phyloP scores from a whole-genome alignment of 2,329 filamentous ascomycete species.

The Daldinia eschscholtzii region DNA sequence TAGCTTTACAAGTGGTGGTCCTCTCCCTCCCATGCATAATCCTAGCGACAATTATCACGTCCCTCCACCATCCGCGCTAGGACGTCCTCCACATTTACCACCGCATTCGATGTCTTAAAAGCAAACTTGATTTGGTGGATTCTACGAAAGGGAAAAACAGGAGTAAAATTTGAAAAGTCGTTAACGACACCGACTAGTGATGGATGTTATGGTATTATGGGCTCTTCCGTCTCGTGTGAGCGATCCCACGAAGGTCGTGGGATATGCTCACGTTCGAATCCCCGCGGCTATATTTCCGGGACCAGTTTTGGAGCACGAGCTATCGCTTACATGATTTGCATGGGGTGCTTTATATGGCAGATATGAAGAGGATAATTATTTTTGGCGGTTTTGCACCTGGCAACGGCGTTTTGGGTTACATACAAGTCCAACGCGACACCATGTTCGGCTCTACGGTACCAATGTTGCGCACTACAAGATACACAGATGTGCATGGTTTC shows the following conservation, averaged over 20 bases:
- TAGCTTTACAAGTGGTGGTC: conserved; percentile 53
- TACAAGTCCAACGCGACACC: conserved; percentile 31
- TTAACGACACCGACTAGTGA: conserved; percentile 29
- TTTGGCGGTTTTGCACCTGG: conserved; percentile 37
- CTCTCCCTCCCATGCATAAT: conserved; percentile 44
- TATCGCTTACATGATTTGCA: conserved; percentile 21
- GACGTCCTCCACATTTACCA: conserved; percentile 33
- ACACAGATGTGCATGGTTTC: conserved; percentile 36
- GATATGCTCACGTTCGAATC: conserved; percentile 14
- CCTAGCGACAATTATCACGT: conserved; percentile 39
- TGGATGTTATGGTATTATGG: conserved; percentile 17
- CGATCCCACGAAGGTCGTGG: neutral
- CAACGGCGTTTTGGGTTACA: conserved; percentile 42
- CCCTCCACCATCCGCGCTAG: conserved; percentile 42
- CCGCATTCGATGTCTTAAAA: conserved; percentile 32
- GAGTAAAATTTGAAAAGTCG: conserved; percentile 1
- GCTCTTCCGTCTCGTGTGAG: neutral
- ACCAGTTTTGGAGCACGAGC: conserved; percentile 25
- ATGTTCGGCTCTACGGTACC: conserved; percentile 38
- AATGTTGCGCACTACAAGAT: conserved; percentile 32
- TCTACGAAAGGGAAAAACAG: conserved; percentile 9
- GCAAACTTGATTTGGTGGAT: conserved; percentile 15
- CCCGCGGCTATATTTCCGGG: conserved; percentile 23
- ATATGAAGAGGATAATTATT: conserved; percentile 31
- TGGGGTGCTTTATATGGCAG: conserved; percentile 25